These are phyloP conservation scores for Capronia coronata DNA, from an alignment of 2,329 filamentous ascomycete species.

Conservation along the genomic window DNA sequence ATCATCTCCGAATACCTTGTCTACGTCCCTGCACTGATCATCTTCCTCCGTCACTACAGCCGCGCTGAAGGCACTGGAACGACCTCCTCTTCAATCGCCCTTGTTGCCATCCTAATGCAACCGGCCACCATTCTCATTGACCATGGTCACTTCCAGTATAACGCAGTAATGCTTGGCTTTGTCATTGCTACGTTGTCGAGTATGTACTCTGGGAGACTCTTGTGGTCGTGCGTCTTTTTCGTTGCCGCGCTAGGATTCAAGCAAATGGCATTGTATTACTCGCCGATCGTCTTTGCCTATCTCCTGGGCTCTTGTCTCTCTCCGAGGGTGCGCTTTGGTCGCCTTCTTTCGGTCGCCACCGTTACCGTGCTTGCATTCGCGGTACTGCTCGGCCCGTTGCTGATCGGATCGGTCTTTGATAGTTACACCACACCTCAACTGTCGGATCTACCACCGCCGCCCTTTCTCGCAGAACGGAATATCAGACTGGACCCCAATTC, in stretches of 20 bases:
- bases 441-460: constrained; percentile 52
- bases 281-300: constrained; percentile 85
- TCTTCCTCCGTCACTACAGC: constrained; percentile 77
- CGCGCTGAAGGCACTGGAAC: constrained; percentile 67
- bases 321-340: constrained; percentile 59
- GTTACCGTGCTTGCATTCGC: constrained; percentile 68
- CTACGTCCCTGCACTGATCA: constrained; percentile 76
- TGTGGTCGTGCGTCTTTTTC: constrained; percentile 91
- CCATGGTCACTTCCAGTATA: constrained; percentile 96
- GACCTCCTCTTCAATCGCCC: constrained; percentile 77
- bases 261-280: constrained; percentile 98
- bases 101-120: constrained; percentile 87
- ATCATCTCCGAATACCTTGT: constrained; percentile 84
- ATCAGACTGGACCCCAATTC: constrained; percentile 57
- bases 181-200: constrained; percentile 81
- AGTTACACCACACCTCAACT: constrained; percentile 57
- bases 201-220: constrained; percentile 72
- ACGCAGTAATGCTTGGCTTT: constrained; percentile 95
- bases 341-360: constrained; percentile 68
- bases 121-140: constrained; percentile 86
- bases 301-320: constrained; percentile 80
- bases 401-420: constrained; percentile 66
- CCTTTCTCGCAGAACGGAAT: constrained; percentile 56
- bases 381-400: constrained; percentile 66
- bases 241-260: constrained; percentile 94